Evolutionary conservation across 2,329 filamentous ascomycete genomes (phyloP).

Genomic region (Calonectria pseudoturangicola): DNA sequence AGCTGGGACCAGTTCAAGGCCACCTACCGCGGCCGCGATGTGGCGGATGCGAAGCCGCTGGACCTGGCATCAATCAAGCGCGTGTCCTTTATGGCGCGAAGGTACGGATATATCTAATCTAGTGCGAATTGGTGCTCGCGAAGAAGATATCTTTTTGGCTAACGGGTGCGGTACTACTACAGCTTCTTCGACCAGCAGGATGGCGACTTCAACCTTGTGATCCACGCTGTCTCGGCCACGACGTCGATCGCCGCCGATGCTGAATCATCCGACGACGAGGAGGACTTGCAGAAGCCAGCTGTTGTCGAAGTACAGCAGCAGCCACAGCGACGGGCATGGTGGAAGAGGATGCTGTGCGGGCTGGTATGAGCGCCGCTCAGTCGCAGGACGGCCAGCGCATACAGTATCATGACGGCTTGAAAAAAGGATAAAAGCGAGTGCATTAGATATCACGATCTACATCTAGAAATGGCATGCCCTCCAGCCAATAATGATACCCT

Average conservation of each 20-base stretch:
- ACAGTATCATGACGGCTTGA: neutral
- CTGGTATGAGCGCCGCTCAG: slow-evolving; percentile 43
- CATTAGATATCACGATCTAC: slow-evolving; percentile 1
- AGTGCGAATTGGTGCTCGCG: neutral
- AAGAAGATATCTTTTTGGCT: neutral
- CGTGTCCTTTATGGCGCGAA: slow-evolving; percentile 87
- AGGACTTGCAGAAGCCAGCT: slow-evolving; percentile 49
- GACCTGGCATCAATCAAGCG: slow-evolving; percentile 77
- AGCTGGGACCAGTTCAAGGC: slow-evolving; percentile 80
- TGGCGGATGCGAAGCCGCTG: slow-evolving; percentile 75
- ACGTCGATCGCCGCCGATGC: slow-evolving; percentile 36
- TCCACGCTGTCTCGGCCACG: slow-evolving; percentile 57
- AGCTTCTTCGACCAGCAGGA: slow-evolving; percentile 86
- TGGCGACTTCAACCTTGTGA: slow-evolving; percentile 73
- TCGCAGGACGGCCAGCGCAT: neutral
- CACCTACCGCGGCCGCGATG: slow-evolving; percentile 82
- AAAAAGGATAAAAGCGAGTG: neutral
- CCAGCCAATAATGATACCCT: neutral
- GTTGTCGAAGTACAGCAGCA: slow-evolving; percentile 2
- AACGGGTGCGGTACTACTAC: slow-evolving; percentile 47
- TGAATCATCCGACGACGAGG: slow-evolving; percentile 50
- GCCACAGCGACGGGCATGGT: slow-evolving; percentile 44
- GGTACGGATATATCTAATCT: slow-evolving; percentile 67
- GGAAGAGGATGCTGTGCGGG: slow-evolving; percentile 56
- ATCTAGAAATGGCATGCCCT: neutral